phyloP scores from a whole-genome alignment of 2,329 filamentous ascomycete genomes.

The Phaeosphaeriaceae sp. region DNA sequence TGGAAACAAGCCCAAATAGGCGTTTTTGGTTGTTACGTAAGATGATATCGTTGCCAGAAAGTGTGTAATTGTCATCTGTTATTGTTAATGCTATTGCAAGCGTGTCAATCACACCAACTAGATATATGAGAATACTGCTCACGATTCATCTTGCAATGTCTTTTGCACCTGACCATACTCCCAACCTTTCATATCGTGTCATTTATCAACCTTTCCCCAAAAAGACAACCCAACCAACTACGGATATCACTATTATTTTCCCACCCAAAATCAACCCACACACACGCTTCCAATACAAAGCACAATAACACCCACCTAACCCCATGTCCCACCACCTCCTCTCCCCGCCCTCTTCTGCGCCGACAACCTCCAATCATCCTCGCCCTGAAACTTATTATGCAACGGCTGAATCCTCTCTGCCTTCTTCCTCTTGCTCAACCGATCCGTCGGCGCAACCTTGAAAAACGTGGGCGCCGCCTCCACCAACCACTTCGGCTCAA shows the following conservation, averaged over 20 bases:
- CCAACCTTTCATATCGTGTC: no score
- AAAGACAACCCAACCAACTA: no score
- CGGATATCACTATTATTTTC: no score
- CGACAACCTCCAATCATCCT: constrained; percentile 94
- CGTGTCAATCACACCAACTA: constrained; percentile 3
- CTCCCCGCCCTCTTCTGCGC: constrained; percentile 85
- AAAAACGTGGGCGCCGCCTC: constrained; percentile 99
- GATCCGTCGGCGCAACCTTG: constrained; percentile 89
- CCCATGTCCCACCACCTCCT: constrained; percentile 94
- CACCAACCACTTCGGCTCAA: constrained; percentile 93
- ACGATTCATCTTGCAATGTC: background rate
- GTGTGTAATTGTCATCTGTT: background rate
- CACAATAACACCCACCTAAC: constrained; percentile 52
- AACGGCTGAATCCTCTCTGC: constrained; percentile 94
- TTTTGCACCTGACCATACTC: no score
- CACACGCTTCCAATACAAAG: background rate
- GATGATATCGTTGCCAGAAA: background rate
- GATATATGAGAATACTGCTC: constrained; percentile 7
- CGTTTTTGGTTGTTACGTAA: background rate
- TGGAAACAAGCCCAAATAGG: background rate
- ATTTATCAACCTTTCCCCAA: no score
- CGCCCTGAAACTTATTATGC: constrained; percentile 88
- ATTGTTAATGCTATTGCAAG: constrained; percentile 12
- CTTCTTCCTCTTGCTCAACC: constrained; percentile 87
- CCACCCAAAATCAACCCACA: no score